These are phyloP conservation scores for Gossypium rotundifolium DNA, from an alignment of 345 rosid species.

Conservation along the genomic window DNA sequence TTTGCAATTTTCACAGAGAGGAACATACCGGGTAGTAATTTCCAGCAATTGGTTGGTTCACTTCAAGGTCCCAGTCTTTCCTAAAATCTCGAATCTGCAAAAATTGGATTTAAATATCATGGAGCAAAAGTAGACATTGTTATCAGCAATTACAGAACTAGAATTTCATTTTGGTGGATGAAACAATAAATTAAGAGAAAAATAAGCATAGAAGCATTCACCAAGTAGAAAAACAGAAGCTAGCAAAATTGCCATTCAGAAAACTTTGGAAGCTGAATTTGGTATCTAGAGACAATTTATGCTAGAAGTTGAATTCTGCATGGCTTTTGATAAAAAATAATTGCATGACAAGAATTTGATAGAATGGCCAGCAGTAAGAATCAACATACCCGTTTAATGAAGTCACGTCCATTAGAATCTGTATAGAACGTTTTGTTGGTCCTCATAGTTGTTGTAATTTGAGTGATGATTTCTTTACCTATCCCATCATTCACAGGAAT, in stretches of 20 bases:
- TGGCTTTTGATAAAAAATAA: background rate
- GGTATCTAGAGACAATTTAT: background rate
- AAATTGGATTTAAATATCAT: conserved; percentile 12
- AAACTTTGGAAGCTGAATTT: background rate
- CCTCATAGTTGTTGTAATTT: conserved; percentile 63
- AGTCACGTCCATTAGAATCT: conserved; percentile 94
- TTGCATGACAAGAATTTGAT: background rate
- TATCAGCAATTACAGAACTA: background rate
- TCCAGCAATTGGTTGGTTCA: conserved; percentile 81
- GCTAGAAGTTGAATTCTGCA: background rate
- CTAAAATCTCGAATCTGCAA: conserved; percentile 76
- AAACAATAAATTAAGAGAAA: background rate
- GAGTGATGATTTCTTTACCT: conserved; percentile 79
- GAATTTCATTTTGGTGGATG: background rate
- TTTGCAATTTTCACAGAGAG: background rate
- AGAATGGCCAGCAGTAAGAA: conserved; percentile 8
- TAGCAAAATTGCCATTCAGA: background rate
- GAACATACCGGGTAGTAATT: conserved; percentile 84
- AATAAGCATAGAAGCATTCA: background rate
- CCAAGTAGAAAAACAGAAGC: background rate
- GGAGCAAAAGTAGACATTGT: conserved; percentile 10
- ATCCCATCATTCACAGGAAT: conserved; percentile 80
- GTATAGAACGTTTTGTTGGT: conserved; percentile 81
- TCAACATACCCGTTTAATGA: conserved; percentile 67
- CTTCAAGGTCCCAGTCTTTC: conserved; percentile 85